Percentiles rank a stretch among this genome's conserved stretches.
phyloP scores from a whole-genome alignment of 345 rosid genomes.

The Luvunga scandens region DNA sequence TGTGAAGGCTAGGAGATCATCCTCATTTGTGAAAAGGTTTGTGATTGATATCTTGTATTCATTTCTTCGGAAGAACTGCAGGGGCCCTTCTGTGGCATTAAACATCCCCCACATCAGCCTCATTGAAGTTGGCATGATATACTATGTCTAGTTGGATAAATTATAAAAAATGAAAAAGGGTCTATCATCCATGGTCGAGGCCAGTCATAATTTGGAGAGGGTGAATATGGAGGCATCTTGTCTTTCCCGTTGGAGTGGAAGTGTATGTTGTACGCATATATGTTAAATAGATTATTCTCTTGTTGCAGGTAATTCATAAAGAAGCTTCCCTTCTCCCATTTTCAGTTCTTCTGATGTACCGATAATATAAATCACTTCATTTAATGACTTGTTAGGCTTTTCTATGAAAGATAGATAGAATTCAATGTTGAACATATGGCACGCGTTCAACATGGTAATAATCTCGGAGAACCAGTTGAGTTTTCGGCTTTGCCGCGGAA shows the following conservation, averaged over 20 bases:
- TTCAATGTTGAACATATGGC: neutral
- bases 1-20: slow-evolving; percentile 73
- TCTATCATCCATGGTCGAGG: neutral
- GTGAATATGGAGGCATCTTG: neutral
- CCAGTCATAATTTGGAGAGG: neutral
- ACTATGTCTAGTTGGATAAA: slow-evolving; percentile 52
- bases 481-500: neutral
- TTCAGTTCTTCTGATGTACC: neutral
- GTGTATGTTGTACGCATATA: neutral
- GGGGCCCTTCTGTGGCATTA: slow-evolving; percentile 88
- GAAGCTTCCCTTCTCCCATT: neutral
- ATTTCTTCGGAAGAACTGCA: slow-evolving; percentile 89
- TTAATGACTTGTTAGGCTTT: neutral
- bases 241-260: neutral
- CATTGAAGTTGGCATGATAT: slow-evolving; percentile 94
- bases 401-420: neutral
- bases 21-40: slow-evolving; percentile 66
- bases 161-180: neutral
- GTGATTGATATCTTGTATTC: slow-evolving; percentile 80
- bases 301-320: neutral
- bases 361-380: neutral
- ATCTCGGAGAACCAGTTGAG: no score
- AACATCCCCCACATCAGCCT: slow-evolving; percentile 93
- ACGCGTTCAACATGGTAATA: neutral
- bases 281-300: neutral